Evolutionary conservation across 108 stramenopile species (phyloP), one percentile per base, ranked within the genome.

Genomic region (Fragilariopsis cylindrus): DNA sequence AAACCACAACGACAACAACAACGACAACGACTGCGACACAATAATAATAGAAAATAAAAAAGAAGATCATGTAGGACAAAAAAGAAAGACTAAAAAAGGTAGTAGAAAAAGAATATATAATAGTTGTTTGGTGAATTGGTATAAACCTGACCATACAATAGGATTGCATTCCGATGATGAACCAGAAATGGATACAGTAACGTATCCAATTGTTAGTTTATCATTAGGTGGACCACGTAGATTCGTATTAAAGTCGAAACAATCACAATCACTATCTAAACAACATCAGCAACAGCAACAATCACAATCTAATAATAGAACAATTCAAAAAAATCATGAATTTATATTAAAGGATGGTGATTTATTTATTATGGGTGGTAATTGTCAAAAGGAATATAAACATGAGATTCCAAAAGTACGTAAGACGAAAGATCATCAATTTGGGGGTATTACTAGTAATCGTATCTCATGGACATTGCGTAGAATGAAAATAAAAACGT

Each of bases 201-300:
- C 41, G 9, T 68, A 44, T 49, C 86, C 86, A 41, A 84, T 87
- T 58, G 57, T 74, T 5, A 74, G 77, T 45, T 43, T 87, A 0
- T 84, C 83, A 3, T 84, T 81, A 81, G 86, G 86, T 42, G 86
- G 82, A n/a, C 58, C 86, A 21, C 74, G 86, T 11, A 67, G 83
- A 13, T 87, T 87, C 64, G 16, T 84, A 16, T 49, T 87, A 12
- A 52, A 71, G 8, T 67, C 82, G 7, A 79, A 78, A 60, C 7
- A 53, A 3, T 30, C 2, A 30, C 30, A 30, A 30, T 30, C 30
- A 30, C 30, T 2, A 30, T 6, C 18, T 9, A n/a, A 11, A 11
- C 7, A 56, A 56, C 9, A 16, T 0, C 11, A 55, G 7, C 52
- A 18, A 39, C 54, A 70, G 3, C 70, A 45, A 0, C n/a, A 58